phyloP scores from a whole-genome alignment of 176 grass and related monocot genomes.

The Puccinellia tenuiflora region DNA sequence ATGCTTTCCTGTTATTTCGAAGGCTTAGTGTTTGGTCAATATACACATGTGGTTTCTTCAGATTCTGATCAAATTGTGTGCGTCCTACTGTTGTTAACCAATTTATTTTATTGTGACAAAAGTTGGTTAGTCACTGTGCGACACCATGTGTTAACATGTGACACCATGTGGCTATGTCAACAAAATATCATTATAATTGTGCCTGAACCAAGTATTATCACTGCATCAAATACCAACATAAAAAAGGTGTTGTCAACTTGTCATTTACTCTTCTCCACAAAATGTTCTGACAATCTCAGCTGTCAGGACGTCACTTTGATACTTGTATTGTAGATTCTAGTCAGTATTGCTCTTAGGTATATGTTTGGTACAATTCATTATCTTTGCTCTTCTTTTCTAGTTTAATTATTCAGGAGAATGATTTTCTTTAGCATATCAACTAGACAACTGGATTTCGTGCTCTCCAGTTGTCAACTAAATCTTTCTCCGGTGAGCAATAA shows the following conservation, averaged over 20 bases:
- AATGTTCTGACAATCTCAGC: background rate
- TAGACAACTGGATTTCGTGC: background rate
- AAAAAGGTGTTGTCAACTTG: background rate
- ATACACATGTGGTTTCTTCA: background rate
- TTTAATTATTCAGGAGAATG: background rate
- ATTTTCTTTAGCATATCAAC: background rate
- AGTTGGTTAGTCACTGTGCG: background rate
- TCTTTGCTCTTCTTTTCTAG: background rate
- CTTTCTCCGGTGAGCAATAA: background rate
- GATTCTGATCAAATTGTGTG: background rate
- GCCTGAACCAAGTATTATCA: conserved; percentile 8
- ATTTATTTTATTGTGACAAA: background rate
- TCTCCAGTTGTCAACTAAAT: background rate
- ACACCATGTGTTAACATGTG: background rate
- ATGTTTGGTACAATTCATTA: background rate
- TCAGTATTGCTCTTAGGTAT: background rate
- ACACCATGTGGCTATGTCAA: background rate
- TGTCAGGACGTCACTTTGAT: background rate
- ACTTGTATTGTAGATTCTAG: background rate
- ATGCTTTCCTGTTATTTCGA: background rate
- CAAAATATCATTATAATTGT: background rate
- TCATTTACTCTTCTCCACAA: background rate
- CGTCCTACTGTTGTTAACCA: background rate
- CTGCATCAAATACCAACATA: background rate
- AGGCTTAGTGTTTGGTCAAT: background rate